Evolutionary conservation across 2,329 filamentous ascomycete species (phyloP).

Genomic region (Neonectria neomacrospora): DNA sequence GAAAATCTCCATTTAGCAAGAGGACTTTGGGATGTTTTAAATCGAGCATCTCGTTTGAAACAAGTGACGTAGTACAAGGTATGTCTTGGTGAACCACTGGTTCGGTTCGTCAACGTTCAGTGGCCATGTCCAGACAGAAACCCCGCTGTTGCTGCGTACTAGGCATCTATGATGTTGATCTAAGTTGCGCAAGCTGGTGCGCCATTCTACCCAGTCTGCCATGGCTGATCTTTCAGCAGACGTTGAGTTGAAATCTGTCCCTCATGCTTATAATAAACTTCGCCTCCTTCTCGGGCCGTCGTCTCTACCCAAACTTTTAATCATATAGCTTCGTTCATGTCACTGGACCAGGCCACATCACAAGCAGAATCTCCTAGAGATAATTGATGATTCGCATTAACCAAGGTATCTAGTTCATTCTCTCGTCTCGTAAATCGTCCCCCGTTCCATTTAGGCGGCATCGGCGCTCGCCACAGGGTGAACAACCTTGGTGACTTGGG

Average conservation of each 20-base stretch:
- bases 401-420: slow-evolving; percentile 30
- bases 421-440: slow-evolving; percentile 28
- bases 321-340: neutral
- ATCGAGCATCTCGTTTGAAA: no score
- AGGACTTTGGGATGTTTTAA: slow-evolving; percentile 1
- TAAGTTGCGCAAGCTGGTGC: neutral
- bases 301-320: neutral
- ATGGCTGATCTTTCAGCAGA: neutral
- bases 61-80: no score
- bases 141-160: no score
- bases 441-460: slow-evolving; percentile 68
- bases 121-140: no score
- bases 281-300: no score
- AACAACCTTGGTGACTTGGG: slow-evolving; percentile 84
- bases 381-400: slow-evolving; percentile 27
- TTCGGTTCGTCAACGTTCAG: no score
- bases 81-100: no score
- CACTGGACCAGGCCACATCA: no score
- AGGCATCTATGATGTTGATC: no score
- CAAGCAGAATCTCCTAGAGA: no score
- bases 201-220: neutral
- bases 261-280: no score
- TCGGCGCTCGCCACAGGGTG: slow-evolving; percentile 85
- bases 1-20: slow-evolving; percentile 3
- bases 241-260: no score